Evolutionary conservation across 805 yeast species (phyloP).

Genomic region (Suhomyces sp.): DNA sequence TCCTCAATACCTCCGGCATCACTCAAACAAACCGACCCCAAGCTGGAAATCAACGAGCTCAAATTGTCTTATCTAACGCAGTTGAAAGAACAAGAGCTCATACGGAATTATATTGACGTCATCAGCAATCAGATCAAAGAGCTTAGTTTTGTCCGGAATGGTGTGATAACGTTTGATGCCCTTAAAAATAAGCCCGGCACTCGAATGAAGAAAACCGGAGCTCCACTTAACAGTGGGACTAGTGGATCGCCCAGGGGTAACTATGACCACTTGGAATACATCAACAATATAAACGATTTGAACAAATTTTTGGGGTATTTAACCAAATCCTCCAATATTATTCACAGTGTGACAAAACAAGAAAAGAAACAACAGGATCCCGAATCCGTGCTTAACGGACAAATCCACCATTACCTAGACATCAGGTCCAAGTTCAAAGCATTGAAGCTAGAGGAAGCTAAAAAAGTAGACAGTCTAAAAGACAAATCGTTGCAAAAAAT

Average conservation of each 20-base stretch:
- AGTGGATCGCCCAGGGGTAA: conserved; percentile 1
- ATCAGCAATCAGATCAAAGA: conserved; percentile 43
- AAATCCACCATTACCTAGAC: conserved; percentile 20
- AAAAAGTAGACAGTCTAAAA: conserved; percentile 7
- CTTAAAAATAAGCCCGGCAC: conserved; percentile 15
- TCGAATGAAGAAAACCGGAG: conserved; percentile 2
- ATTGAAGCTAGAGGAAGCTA: conserved; percentile 11
- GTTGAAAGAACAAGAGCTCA: conserved; percentile 42
- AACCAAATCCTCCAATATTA: conserved; percentile 35
- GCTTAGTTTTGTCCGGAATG: conserved; percentile 41
- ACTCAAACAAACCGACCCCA: conserved; percentile 3
- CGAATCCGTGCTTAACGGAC: conserved; percentile 12
- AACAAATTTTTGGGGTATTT: conserved; percentile 38
- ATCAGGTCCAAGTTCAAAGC: conserved; percentile 15
- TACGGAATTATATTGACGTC: conserved; percentile 41
- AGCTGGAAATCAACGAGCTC: conserved; percentile 20
- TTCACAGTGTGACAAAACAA: conserved; percentile 39
- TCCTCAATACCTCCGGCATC: conserved; percentile 7
- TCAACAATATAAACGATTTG: conserved; percentile 39
- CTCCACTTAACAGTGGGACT: not conserved
- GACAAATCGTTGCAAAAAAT: conserved; percentile 1
- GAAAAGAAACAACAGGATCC: conserved; percentile 11
- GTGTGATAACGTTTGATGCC: conserved; percentile 43
- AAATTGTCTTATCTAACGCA: conserved; percentile 34
- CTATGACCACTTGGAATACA: conserved; percentile 36